Conservation (phyloP, 768 basidiomycete species). For the Pleurotus djamor region DNA sequence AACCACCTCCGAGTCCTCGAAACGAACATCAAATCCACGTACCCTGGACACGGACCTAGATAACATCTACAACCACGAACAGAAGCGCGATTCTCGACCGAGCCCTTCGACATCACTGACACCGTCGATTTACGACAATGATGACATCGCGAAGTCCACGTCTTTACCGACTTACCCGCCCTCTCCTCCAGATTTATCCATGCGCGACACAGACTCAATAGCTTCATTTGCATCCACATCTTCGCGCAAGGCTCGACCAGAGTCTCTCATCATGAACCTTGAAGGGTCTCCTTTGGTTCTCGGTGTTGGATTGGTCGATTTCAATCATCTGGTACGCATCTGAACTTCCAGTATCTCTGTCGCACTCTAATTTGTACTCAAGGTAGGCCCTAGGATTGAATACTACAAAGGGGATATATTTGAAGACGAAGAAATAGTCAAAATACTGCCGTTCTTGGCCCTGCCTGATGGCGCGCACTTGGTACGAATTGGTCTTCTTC, state of each 20-base stretch:
- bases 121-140: conserved; percentile 42
- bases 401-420: conserved; percentile 77
- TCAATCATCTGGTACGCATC: conserved; percentile 83
- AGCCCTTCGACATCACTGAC: conserved; percentile 52
- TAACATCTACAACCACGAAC: conserved; percentile 45
- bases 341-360: conserved; percentile 9
- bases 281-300: conserved; percentile 64
- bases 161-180: conserved; percentile 60
- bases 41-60: conserved; percentile 53
- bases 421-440: conserved; percentile 80
- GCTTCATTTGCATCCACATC: conserved; percentile 64
- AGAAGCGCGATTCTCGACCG: conserved; percentile 28
- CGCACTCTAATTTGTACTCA: conserved; percentile 11
- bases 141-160: conserved; percentile 26
- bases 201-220: conserved; percentile 51
- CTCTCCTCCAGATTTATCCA: conserved; percentile 27
- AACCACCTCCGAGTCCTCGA: conserved; percentile 19
- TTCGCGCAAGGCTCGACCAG: conserved; percentile 70
- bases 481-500: conserved; percentile 40
- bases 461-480: conserved; percentile 97
- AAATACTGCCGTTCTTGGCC: conserved; percentile 91
- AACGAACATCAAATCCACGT: conserved; percentile 41
- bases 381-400: conserved; percentile 94
- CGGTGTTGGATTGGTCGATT: conserved; percentile 91
- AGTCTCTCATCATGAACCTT: conserved; percentile 69